Evolutionary conservation across 306 rosid genomes (phyloP).

Genomic region (Mucuna pruriens): DNA sequence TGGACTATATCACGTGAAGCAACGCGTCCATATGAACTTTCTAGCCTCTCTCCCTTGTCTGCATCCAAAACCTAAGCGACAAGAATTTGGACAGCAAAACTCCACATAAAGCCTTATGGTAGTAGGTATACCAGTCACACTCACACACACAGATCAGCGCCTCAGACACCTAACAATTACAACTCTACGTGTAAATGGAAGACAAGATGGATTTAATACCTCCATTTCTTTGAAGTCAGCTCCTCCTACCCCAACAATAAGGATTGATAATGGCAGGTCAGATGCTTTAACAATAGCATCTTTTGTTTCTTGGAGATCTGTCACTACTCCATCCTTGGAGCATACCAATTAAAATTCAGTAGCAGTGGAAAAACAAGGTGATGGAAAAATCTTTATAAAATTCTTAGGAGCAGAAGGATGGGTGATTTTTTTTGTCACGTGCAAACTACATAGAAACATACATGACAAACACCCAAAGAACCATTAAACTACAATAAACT

Average conservation of each 20-base stretch:
- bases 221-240: conserved; percentile 95
- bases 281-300: conserved; percentile 88
- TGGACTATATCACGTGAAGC: conserved; percentile 87
- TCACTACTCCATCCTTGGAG: conserved; percentile 84
- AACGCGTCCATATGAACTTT: conserved; percentile 71
- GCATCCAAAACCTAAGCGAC: conserved; percentile 69
- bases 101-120: background rate
- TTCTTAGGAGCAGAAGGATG: background rate
- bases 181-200: background rate
- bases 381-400: background rate
- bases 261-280: conserved; percentile 80
- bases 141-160: background rate
- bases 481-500: background rate
- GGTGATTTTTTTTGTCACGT: background rate
- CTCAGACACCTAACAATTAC: background rate
- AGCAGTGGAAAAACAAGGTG: background rate
- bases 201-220: conserved; percentile 46
- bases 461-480: conserved; percentile 22
- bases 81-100: background rate
- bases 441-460: background rate
- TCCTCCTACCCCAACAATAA: conserved; percentile 90
- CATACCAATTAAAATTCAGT: conserved; percentile 32
- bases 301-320: conserved; percentile 94
- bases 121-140: background rate
- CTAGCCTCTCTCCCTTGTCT: conserved; percentile 83